A percentile compares a stretch with the other conserved stretches of the same genome.
Evolutionary conservation across 73 alveolate genomes (phyloP).

Genomic region (Tetrahymena malaccensis): DNA sequence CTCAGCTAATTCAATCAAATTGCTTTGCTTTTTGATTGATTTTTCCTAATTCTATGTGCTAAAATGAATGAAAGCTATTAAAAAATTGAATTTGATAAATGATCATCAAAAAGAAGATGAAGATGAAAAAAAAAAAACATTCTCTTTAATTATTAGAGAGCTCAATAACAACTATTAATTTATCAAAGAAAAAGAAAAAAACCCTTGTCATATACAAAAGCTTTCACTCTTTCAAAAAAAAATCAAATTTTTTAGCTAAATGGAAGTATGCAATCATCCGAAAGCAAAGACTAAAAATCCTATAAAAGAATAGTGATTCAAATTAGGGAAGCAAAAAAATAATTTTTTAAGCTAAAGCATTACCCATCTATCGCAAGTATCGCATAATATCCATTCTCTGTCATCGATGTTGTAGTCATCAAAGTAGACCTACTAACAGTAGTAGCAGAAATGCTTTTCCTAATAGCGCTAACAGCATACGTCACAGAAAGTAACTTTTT

Average conservation of each 20-base stretch:
- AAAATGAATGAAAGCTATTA: neutral
- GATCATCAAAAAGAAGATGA: neutral
- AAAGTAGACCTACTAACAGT: neutral
- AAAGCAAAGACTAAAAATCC: neutral
- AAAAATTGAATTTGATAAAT: neutral
- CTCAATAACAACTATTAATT: neutral
- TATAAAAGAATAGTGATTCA: neutral
- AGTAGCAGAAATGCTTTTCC: neutral
- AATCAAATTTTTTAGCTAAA: neutral
- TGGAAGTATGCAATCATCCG: neutral
- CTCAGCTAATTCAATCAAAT: neutral
- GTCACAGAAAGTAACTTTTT: neutral
- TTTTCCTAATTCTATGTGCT: neutral
- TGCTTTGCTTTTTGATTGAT: neutral
- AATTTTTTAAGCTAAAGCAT: neutral
- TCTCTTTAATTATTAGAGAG: neutral
- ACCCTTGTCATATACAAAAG: neutral
- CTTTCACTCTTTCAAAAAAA: neutral
- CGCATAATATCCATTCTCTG: neutral
- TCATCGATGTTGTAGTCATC: neutral
- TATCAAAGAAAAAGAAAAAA: neutral
- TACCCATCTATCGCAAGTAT: neutral
- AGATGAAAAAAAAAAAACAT: neutral
- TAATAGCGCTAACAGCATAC: neutral
- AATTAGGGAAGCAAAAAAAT: neutral